phyloP scores from a whole-genome alignment of 176 grass and related monocot species.

The Canna indica region DNA sequence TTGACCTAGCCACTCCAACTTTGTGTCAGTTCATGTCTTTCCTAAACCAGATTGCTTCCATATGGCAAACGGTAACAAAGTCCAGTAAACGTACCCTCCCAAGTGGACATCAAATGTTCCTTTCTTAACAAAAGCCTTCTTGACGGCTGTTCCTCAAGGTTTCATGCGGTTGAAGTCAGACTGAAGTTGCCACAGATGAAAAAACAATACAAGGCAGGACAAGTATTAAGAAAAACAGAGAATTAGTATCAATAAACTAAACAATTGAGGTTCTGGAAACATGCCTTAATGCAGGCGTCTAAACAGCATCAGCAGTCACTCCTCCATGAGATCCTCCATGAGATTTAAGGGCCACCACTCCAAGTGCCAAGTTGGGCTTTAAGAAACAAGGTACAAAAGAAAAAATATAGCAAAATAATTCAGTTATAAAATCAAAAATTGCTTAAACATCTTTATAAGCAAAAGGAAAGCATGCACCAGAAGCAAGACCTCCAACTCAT shows the following conservation, averaged over 20 bases:
- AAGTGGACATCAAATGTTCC: neutral
- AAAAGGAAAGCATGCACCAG: conserved; percentile 23
- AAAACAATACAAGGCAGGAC: conserved; percentile 42
- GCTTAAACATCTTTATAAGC: conserved; percentile 14
- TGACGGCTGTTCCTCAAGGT: neutral
- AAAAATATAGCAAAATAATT: conserved; percentile 26
- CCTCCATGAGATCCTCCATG: conserved; percentile 64
- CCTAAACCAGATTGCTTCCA: neutral
- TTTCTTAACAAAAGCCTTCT: neutral
- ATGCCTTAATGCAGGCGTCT: conserved; percentile 50
- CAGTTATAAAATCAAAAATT: conserved; percentile 20
- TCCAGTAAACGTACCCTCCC: conserved; percentile 12
- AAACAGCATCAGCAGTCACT: conserved; percentile 31
- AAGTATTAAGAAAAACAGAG: conserved; percentile 74
- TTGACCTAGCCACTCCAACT: neutral
- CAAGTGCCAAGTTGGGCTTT: conserved; percentile 40
- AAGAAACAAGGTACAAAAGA: conserved; percentile 21
- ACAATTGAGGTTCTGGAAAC: conserved; percentile 25
- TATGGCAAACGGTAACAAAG: too few species aligned
- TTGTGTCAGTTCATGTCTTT: neutral
- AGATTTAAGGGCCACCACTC: conserved; percentile 50
- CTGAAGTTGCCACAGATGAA: conserved; percentile 52
- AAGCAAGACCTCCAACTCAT: conserved; percentile 67
- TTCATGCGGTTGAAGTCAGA: conserved; percentile 49
- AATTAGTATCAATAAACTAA: conserved; percentile 15